phyloP scores from a whole-genome alignment of 148 eudicot species.

The Silene uniflora region DNA sequence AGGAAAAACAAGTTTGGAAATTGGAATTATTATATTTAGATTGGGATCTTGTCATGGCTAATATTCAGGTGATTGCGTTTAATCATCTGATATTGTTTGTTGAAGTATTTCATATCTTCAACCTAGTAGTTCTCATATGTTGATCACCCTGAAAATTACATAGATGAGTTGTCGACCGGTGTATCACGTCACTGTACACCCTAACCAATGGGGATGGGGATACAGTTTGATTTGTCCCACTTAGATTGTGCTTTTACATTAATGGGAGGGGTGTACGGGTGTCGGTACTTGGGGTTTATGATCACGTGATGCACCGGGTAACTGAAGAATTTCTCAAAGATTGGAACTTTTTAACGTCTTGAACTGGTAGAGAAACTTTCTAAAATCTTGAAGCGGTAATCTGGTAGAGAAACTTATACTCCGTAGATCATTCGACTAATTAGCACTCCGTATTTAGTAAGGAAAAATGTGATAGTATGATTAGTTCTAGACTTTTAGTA shows the following conservation, averaged over 20 bases:
- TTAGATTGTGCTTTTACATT: neutral
- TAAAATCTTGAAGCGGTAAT: neutral
- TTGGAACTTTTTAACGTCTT: no score
- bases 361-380: no score
- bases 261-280: no score
- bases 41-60: slow-evolving; percentile 26
- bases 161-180: no score
- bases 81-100: neutral
- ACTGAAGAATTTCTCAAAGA: no score
- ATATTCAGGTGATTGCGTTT: slow-evolving; percentile 25
- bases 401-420: no score
- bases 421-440: neutral
- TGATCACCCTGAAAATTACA: no score
- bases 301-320: no score
- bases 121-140: no score
- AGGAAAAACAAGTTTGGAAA: slow-evolving; percentile 17
- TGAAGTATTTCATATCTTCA: no score
- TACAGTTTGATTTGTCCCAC: neutral
- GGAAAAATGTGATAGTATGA: neutral
- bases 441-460: neutral
- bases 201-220: neutral
- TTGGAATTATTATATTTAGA: slow-evolving; percentile 7
- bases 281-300: no score
- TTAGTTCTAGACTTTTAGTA: no score
- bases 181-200: neutral